Conservation (phyloP, 176 grass and related monocot species). For the Hordeum vulgare region MorexV3_pseudomolecules_assembly NC_058518.1:486471465-486471964, state of each 20-base stretch:
- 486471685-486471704: not conserved
- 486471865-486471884: too few species aligned
- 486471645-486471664: too few species aligned
- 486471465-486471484: slow-evolving; percentile 21
- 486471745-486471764: slow-evolving; percentile 95
- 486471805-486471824: slow-evolving; percentile 90
- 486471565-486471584: not conserved
- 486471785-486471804: slow-evolving; percentile 99
- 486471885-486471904: not conserved
- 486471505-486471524: not conserved
- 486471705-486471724: not conserved
- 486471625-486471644: not conserved
- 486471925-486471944: not conserved
- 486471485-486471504: not conserved
- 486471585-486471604: slow-evolving; percentile 34
- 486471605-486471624: slow-evolving; percentile 28
- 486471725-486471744: slow-evolving; percentile 34
- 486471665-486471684: not conserved
- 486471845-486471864: slow-evolving; percentile 93
- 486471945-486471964: not conserved
- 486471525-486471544: slow-evolving; percentile 12
- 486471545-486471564: not conserved
- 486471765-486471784: slow-evolving; percentile 88
- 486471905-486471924: not conserved
- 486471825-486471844: slow-evolving; percentile 95